A percentile compares a stretch with the other conserved stretches of the same genome.
Evolutionary conservation across 164 flowering plant genomes (phyloP).

Genomic region (Brasenia schreberi): DNA sequence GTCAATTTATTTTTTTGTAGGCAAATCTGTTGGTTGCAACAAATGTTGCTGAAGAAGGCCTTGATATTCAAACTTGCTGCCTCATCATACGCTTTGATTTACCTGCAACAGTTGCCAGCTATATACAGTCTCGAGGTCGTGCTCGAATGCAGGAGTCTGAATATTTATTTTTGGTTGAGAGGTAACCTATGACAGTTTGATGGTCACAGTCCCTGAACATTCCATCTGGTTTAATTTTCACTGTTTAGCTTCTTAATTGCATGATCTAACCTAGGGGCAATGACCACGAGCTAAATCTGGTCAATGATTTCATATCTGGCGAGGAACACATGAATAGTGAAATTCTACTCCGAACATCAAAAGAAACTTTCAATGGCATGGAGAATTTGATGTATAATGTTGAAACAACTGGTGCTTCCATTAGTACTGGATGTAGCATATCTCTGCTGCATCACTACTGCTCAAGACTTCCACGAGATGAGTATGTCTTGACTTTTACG

Average conservation of each 20-base stretch:
- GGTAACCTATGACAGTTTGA: conserved; percentile 25
- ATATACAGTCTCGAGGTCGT: conserved; percentile 95
- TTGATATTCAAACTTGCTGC: conserved; percentile 96
- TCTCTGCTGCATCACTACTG: conserved; percentile 75
- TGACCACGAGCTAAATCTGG: conserved; percentile 38
- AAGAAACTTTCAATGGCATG: conserved; percentile 20
- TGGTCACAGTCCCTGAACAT: background rate
- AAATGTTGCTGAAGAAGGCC: conserved; percentile 98
- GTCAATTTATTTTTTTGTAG: conserved; percentile 32
- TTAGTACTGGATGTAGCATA: conserved; percentile 51
- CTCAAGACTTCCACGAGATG: conserved; percentile 83
- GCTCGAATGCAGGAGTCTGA: conserved; percentile 97
- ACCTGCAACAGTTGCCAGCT: conserved; percentile 90
- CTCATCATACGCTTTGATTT: conserved; percentile 92
- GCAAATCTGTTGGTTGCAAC: conserved; percentile 91
- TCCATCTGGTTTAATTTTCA: background rate
- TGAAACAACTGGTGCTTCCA: conserved; percentile 65
- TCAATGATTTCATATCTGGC: conserved; percentile 35
- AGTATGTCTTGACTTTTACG: conserved; percentile 34
- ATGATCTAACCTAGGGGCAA: conserved; percentile 38
- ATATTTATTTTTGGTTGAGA: conserved; percentile 83
- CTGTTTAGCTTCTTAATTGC: too few relatives aligned
- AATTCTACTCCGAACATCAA: conserved; percentile 45
- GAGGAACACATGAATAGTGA: conserved; percentile 71
- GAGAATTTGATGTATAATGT: conserved; percentile 52